Conservation (phyloP, 2,329 filamentous ascomycete species). For the Neophaeococcomyces aloes region DNA sequence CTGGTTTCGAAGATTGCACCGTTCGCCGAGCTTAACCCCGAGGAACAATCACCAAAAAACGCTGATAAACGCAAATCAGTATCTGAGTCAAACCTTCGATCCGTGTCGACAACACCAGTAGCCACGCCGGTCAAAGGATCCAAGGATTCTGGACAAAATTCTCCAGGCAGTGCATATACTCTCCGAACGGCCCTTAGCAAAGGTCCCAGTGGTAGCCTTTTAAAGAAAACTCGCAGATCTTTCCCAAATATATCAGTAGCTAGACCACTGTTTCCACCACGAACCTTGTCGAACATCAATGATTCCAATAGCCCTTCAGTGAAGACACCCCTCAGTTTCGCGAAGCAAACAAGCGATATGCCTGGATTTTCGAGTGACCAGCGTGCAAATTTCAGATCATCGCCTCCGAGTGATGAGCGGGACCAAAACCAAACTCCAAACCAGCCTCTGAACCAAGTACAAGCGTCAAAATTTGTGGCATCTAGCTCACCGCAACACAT, state of each 20-base stretch:
- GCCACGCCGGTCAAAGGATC: background rate
- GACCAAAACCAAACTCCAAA: no score
- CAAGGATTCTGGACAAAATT: background rate
- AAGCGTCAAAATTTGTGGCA: background rate
- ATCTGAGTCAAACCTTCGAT: background rate
- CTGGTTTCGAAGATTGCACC: conserved; percentile 3
- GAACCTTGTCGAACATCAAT: background rate
- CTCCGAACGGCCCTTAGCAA: conserved; percentile 2
- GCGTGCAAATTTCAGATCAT: background rate
- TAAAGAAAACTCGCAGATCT: background rate
- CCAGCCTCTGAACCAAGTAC: no score
- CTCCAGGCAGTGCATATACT: conserved; percentile 3
- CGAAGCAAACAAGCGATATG: background rate
- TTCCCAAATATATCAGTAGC: background rate
- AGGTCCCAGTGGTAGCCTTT: background rate
- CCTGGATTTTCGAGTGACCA: background rate
- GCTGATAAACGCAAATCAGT: background rate
- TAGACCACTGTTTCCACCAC: conserved; percentile 1
- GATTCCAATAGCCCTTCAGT: no score
- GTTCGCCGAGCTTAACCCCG: background rate
- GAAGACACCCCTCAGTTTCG: background rate
- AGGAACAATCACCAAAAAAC: no score
- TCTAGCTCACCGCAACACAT: background rate
- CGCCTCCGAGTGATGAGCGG: no score
- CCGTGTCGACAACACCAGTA: background rate